Conservation (phyloP, 1,284 basidiomycete genomes). For the Apiotrichum mycotoxinovorans region DNA sequence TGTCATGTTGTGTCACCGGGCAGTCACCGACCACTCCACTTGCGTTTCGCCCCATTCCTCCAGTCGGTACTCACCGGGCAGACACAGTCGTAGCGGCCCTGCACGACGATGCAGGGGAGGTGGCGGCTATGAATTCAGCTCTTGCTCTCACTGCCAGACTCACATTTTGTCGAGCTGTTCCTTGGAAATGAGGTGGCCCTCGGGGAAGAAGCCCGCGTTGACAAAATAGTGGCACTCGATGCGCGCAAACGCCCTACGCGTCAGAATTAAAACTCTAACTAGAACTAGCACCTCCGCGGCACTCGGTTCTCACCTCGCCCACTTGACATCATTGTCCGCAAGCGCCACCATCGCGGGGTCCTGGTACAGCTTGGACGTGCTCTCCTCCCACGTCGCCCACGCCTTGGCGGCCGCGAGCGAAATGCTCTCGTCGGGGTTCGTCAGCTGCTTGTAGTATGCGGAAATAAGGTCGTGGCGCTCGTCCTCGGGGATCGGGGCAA, state of each 20-base stretch:
- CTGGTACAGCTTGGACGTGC: constrained; percentile 68
- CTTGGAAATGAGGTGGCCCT: constrained; percentile 78
- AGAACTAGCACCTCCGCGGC: background rate
- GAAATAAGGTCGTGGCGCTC: constrained; percentile 74
- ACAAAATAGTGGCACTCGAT: constrained; percentile 94
- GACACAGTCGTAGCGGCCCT: constrained; percentile 61
- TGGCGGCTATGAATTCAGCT: constrained; percentile 64
- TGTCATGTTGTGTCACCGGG: too few species aligned
- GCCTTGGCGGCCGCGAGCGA: constrained; percentile 65
- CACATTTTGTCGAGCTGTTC: constrained; percentile 88
- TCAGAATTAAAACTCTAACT: constrained; percentile 8
- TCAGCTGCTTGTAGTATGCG: constrained; percentile 73
- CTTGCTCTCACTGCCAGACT: too few species aligned
- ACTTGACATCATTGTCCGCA: constrained; percentile 64
- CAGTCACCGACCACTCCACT: too few species aligned
- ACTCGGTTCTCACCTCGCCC: constrained; percentile 61
- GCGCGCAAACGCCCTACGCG: constrained; percentile 70
- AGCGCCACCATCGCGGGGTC: constrained; percentile 67
- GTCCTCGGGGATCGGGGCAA: constrained; percentile 72
- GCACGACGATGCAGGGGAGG: constrained; percentile 77
- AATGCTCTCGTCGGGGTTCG: constrained; percentile 64
- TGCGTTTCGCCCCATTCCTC: background rate
- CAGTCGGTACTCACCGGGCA: constrained; percentile 49
- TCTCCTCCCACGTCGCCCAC: constrained; percentile 80
- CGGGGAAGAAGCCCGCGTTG: constrained; percentile 71